A percentile compares a stretch with the other conserved stretches of the same genome.
Evolutionary conservation across 768 basidiomycete genomes (phyloP).

Genomic region (Agaricus blazei): DNA sequence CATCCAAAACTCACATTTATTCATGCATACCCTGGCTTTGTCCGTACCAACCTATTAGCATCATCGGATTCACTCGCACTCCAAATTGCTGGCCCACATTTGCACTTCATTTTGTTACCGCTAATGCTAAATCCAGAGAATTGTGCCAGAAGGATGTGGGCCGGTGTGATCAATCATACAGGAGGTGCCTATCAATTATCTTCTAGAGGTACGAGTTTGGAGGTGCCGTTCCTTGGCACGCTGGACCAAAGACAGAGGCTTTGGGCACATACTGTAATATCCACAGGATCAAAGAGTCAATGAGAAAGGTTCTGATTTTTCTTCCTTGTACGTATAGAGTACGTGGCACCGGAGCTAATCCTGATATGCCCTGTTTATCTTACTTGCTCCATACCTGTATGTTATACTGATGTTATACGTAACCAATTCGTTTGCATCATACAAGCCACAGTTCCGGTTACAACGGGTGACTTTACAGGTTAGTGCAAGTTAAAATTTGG

Average conservation of each 20-base stretch:
- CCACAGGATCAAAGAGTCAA: neutral
- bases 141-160: slow-evolving; percentile 33
- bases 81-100: slow-evolving; percentile 15
- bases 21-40: slow-evolving; percentile 33
- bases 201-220: slow-evolving; percentile 25
- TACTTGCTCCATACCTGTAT: no score
- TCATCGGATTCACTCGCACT: slow-evolving; percentile 22
- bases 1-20: slow-evolving; percentile 33
- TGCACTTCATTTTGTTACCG: slow-evolving; percentile 17
- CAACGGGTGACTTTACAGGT: no score
- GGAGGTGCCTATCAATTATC: slow-evolving; percentile 27
- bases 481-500: no score
- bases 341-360: no score
- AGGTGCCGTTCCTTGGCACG: slow-evolving; percentile 27
- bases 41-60: slow-evolving; percentile 26
- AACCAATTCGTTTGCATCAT: no score
- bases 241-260: slow-evolving; percentile 30
- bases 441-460: no score
- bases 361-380: no score
- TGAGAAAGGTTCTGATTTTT: neutral
- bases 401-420: no score
- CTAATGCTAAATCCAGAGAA: slow-evolving; percentile 20
- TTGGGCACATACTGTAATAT: slow-evolving; percentile 24
- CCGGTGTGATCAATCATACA: slow-evolving; percentile 21
- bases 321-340: no score